Evolutionary conservation across 179 eudicot species (phyloP).

Genomic region (Heliamphora pulchella): DNA sequence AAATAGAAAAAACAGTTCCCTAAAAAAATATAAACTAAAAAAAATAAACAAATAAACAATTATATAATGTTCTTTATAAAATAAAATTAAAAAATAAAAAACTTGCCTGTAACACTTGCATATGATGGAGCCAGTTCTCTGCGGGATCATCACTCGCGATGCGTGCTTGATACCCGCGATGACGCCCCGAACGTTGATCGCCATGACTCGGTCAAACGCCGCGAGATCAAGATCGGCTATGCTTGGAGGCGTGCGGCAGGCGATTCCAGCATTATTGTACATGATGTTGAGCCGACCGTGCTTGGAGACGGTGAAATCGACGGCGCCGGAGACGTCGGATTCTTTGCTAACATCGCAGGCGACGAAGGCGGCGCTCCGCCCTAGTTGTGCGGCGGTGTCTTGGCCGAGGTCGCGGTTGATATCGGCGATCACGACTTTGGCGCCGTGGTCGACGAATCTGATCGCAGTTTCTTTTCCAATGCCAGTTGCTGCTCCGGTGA

Average conservation of each 20-base stretch:
- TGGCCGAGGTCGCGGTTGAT: conserved; percentile 38
- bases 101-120: conserved; percentile 56
- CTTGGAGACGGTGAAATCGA: conserved; percentile 44
- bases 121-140: conserved; percentile 44
- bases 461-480: conserved; percentile 68
- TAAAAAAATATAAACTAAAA: too few relatives aligned
- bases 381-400: conserved; percentile 33
- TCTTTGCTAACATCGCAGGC: conserved; percentile 67
- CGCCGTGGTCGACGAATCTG: conserved; percentile 55
- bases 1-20: too few relatives aligned
- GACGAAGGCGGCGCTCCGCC: conserved; percentile 50
- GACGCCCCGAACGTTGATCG: conserved; percentile 61
- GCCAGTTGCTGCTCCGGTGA: conserved; percentile 90
- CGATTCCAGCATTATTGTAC: conserved; percentile 82
- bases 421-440: conserved; percentile 81
- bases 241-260: conserved; percentile 44
- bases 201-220: conserved; percentile 56
- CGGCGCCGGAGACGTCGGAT: conserved; percentile 44
- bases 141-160: conserved; percentile 71
- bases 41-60: too few relatives aligned
- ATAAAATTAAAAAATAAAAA: too few relatives aligned
- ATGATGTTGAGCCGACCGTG: conserved; percentile 67
- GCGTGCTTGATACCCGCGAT: conserved; percentile 80
- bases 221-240: conserved; percentile 56
- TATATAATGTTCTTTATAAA: too few relatives aligned